Base-by-base conservation (phyloP, 2,329 filamentous ascomycete species). In the Xylaria sp. region DNA sequence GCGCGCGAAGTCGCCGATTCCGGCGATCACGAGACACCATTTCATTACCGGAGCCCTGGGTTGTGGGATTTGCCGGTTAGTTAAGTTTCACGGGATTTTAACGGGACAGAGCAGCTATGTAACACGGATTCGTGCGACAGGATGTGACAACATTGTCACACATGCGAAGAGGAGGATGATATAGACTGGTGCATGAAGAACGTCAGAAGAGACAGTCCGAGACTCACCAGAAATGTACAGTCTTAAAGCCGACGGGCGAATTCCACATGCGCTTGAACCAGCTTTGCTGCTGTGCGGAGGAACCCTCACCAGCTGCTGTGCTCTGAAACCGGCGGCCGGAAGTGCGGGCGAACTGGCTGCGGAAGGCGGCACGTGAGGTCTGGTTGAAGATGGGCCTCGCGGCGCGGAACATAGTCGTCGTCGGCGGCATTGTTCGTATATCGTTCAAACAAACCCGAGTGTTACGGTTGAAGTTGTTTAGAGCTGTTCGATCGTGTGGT, bases 151-250 rank as follows among this genome's bases (percentile, higher is more conserved):
- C 23, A 20, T 15, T 2, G 23, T 15, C 15, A 58, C 15, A 25
- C 15, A 33, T 20, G 52, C 28, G 52, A 33, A 23, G 4, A 20
- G 15, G 4, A 12, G 1, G 10, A 23, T 20, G 7, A 13, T 31
- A 1, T 8, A 31, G 39, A 2, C n/a, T 13, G n/a, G 31, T 31
- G 20, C n/a, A 4, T 8, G 49, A 36, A 1, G 6, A 25, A 13
- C n/a, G 43, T 41, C 20, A 15, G 23, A 18, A 25, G 2, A 36
- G 23, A 25, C 10, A 36, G 12, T 23, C 20, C 18, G 36, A 46
- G 52, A 78, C 86, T 73, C 85, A 95, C 95, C 96, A 99, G 85
- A 99, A 99, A 83, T 99, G 96, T 77, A 99, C 96, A 71, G 96
- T 99, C 91, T 94, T 94, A 76, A 94, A 76, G 61, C 93, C 93